Conservation (phyloP, 768 basidiomycete species). For the Phlebiopsis gigantea region DNA sequence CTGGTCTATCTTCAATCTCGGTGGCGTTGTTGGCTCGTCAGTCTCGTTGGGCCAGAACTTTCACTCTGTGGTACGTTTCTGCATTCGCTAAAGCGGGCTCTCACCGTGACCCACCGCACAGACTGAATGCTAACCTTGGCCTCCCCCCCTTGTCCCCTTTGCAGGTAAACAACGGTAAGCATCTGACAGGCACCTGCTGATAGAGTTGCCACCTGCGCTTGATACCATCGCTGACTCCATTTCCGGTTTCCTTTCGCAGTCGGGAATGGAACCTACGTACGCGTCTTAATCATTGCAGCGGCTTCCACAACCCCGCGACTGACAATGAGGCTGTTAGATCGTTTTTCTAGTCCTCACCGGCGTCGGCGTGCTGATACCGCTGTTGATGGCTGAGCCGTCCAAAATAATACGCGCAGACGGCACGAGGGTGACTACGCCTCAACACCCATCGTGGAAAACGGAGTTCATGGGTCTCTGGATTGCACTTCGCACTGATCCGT, state of each 20-base stretch:
- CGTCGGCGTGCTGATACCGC: slow-evolving; percentile 61
- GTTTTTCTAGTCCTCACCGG: slow-evolving; percentile 69
- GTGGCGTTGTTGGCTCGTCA: slow-evolving; percentile 72
- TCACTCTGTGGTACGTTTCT: slow-evolving; percentile 45
- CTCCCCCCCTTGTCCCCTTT: neutral
- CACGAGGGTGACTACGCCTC: slow-evolving; percentile 53
- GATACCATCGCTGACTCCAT: neutral
- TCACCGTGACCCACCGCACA: neutral
- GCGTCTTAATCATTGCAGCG: slow-evolving; percentile 19
- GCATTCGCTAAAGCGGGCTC: neutral
- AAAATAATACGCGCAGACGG: slow-evolving; percentile 75
- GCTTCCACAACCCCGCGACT: neutral
- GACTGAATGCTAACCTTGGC: neutral
- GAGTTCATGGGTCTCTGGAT: slow-evolving; percentile 69
- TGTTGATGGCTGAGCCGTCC: slow-evolving; percentile 66
- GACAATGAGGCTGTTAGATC: slow-evolving; percentile 40
- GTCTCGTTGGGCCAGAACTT: slow-evolving; percentile 73
- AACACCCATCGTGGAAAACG: slow-evolving; percentile 72
- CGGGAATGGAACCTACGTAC: slow-evolving; percentile 69
- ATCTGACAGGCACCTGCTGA: slow-evolving; percentile 17
- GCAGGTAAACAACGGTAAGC: slow-evolving; percentile 29
- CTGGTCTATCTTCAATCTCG: slow-evolving; percentile 82
- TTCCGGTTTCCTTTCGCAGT: slow-evolving; percentile 31
- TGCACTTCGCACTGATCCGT: slow-evolving; percentile 64
- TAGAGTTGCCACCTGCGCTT: neutral